A percentile compares a stretch with the other conserved stretches of the same genome.
phyloP scores from a whole-genome alignment of 805 yeast genomes.

The Babjeviella inositovora region DNA sequence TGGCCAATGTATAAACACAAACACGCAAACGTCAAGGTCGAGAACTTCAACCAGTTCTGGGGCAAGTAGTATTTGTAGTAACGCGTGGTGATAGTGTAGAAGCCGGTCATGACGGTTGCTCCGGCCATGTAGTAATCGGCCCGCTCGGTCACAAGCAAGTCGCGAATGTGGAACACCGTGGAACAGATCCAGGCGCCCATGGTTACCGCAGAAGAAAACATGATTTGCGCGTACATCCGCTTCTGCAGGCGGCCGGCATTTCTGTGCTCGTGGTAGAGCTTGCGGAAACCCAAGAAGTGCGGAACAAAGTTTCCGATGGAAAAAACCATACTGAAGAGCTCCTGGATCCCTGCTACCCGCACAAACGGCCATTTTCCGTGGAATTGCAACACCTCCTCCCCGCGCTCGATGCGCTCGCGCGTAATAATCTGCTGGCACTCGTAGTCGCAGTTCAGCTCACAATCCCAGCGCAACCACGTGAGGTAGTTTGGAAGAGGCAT shows the following conservation, averaged over 20 bases:
- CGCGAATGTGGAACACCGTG: slow-evolving; percentile 79
- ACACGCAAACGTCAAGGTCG: slow-evolving; percentile 26
- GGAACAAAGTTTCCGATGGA: slow-evolving; percentile 59
- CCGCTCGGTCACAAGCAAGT: slow-evolving; percentile 62
- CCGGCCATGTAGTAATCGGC: slow-evolving; percentile 92
- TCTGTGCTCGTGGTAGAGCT: slow-evolving; percentile 12
- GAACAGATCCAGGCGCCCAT: slow-evolving; percentile 84
- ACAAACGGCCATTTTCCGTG: slow-evolving; percentile 97
- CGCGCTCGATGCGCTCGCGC: slow-evolving; percentile 21
- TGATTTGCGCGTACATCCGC: too few species aligned
- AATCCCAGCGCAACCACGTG: slow-evolving; percentile 53
- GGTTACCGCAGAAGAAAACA: slow-evolving; percentile 41
- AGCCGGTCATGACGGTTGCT: slow-evolving; percentile 67
- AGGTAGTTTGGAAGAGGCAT: slow-evolving; percentile 23
- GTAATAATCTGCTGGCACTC: slow-evolving; percentile 78
- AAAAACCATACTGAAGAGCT: slow-evolving; percentile 64
- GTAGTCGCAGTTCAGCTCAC: slow-evolving; percentile 77
- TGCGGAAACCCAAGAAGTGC: slow-evolving; percentile 31
- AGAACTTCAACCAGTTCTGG: slow-evolving; percentile 7
- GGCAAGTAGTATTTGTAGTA: slow-evolving; percentile 37
- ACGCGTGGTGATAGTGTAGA: slow-evolving; percentile 52
- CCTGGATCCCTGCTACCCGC: slow-evolving; percentile 72
- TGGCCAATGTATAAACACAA: slow-evolving; percentile 42
- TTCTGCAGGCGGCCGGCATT: too few species aligned
- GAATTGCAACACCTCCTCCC: slow-evolving; percentile 60